Base-by-base conservation (phyloP, 352 stramenopile genomes). In the Globisporangium spinosum region DNA sequence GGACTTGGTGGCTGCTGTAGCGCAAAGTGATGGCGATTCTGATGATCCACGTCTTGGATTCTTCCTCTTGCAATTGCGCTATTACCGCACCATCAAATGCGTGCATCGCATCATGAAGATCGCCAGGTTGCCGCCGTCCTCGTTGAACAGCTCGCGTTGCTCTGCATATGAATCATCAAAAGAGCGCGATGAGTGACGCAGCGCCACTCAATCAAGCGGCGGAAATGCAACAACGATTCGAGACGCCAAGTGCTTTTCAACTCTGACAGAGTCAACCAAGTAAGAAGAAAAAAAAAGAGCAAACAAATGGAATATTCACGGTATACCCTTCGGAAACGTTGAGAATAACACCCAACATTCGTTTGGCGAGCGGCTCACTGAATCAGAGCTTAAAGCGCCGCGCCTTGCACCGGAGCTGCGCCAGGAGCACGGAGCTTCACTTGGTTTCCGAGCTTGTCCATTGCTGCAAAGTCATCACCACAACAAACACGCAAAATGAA, bases 361-460 rank as follows among this genome's bases (percentile, higher is more conserved):
- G 38, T n/a, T n/a, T 22, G 17, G 25, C 25, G 8, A n/a, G 20
- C 15, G 25, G 25, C 25, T 40, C 8, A 38, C 25, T n/a, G 12
- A 38, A 35, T 38, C 25, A 55, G 32, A 27, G 8, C 38, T 64
- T 80, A 88, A 29, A 84, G 62, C 10, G 83, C 38, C 49, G 70
- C 72, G 23, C 73, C 65, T 57, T 88, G 73, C 9, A 60, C 72
- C 35, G 62, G 78, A 57, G 67, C 74, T n/a, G 77, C 71, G n/a
- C 66, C 72, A 17, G 84, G 72, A 1, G 58, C 66, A 58, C 71
- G 77, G 2, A 85, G 69, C 67, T 84, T 88, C 38, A 90, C 74
- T 67, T 89, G 76, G 66, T 88, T 74, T 9, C 79, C 82, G 62
- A 90, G 77, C 49, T 78, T 85, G 65, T 90, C 76, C 66, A 87